phyloP scores from a whole-genome alignment of 2,329 filamentous ascomycete genomes.

The Pseudogymnoascus sp. region DNA sequence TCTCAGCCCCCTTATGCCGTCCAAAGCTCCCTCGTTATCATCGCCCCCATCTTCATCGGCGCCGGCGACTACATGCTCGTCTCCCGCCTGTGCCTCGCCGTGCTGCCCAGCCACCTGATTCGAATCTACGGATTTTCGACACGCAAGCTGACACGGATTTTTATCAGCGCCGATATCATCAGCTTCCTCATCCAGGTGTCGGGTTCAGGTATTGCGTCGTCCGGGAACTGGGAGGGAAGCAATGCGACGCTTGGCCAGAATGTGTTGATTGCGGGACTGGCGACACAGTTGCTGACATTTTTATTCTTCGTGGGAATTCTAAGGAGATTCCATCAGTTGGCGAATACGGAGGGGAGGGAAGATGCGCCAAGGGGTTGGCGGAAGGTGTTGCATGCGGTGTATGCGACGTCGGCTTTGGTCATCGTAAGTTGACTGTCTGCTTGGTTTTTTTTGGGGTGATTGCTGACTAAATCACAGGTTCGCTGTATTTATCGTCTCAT shows the following conservation, averaged over 20 bases:
- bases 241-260: slow-evolving; percentile 34
- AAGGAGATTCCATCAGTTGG: slow-evolving; percentile 32
- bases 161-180: slow-evolving; percentile 40
- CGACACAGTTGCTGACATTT: slow-evolving; percentile 36
- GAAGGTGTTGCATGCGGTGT: slow-evolving; percentile 36
- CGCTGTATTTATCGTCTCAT: slow-evolving; percentile 47
- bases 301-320: slow-evolving; percentile 36
- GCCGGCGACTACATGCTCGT: slow-evolving; percentile 46
- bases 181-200: slow-evolving; percentile 39
- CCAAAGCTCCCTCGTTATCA: slow-evolving; percentile 34
- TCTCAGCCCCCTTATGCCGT: slow-evolving; percentile 16
- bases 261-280: slow-evolving; percentile 37
- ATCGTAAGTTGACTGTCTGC: slow-evolving; percentile 32
- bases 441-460: not conserved
- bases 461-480: slow-evolving; percentile 29
- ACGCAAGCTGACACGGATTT: slow-evolving; percentile 37
- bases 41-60: slow-evolving; percentile 43
- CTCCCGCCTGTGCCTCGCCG: slow-evolving; percentile 37
- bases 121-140: slow-evolving; percentile 33
- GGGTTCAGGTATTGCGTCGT: slow-evolving; percentile 38
- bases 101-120: slow-evolving; percentile 30
- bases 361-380: slow-evolving; percentile 32
- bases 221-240: slow-evolving; percentile 36
- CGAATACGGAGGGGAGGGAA: slow-evolving; percentile 16
- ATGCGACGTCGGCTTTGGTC: slow-evolving; percentile 38